phyloP scores from a whole-genome alignment of 805 yeast genomes.

The Nakazawaea peltata region DNA sequence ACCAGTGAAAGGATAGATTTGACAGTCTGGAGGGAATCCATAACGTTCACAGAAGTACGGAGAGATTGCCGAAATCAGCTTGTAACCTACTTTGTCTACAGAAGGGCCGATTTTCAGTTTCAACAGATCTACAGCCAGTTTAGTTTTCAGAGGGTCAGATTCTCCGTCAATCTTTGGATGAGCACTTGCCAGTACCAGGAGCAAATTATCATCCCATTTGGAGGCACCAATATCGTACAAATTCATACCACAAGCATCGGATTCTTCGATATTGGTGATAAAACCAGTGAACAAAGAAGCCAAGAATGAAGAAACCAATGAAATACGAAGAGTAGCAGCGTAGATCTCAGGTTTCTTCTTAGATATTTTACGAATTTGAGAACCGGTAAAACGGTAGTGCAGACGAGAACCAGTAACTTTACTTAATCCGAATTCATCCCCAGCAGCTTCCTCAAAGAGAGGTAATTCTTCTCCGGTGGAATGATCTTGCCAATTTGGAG shows the following conservation, averaged over 20 bases:
- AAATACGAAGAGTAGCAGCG: slow-evolving; percentile 48
- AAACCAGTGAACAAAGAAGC: slow-evolving; percentile 63
- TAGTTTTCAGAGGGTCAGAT: slow-evolving; percentile 13
- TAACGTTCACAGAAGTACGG: slow-evolving; percentile 55
- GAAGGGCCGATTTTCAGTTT: slow-evolving; percentile 43
- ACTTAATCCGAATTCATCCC: slow-evolving; percentile 56
- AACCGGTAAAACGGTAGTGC: slow-evolving; percentile 84
- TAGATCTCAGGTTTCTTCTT: slow-evolving; percentile 48
- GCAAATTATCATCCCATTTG: slow-evolving; percentile 47
- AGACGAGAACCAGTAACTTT: slow-evolving; percentile 76
- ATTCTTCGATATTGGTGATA: slow-evolving; percentile 60
- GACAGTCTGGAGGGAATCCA: slow-evolving; percentile 51
- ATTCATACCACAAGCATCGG: slow-evolving; percentile 94
- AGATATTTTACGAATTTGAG: slow-evolving; percentile 76
- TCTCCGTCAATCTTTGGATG: slow-evolving; percentile 34
- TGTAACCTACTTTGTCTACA: slow-evolving; percentile 37
- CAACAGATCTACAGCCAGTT: slow-evolving; percentile 31
- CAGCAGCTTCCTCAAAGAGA: slow-evolving; percentile 51
- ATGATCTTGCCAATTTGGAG: slow-evolving; percentile 96
- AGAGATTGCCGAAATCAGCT: slow-evolving; percentile 45
- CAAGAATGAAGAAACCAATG: slow-evolving; percentile 72
- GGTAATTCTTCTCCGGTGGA: slow-evolving; percentile 67
- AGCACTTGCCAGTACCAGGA: slow-evolving; percentile 46
- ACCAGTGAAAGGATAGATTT: slow-evolving; percentile 75
- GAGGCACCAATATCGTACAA: slow-evolving; percentile 60